Evolutionary conservation across 2,329 filamentous ascomycete species (phyloP).

Genomic region (Sarocladium brachiariae): DNA sequence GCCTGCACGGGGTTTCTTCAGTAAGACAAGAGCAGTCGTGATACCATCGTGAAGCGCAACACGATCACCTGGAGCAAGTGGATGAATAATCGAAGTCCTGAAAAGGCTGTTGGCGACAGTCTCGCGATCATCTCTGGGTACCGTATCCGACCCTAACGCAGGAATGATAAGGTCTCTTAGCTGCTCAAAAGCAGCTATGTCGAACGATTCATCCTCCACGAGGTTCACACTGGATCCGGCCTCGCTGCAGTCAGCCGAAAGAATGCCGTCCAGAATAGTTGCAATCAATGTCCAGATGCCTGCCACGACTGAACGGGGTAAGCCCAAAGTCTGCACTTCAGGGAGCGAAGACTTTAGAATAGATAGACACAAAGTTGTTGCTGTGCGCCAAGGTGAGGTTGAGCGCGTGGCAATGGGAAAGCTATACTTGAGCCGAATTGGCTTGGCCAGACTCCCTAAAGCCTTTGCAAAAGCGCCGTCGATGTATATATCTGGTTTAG

Average conservation of each 20-base stretch:
- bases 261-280: slow-evolving; percentile 59
- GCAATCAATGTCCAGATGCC: slow-evolving; percentile 66
- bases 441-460: slow-evolving; percentile 59
- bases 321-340: slow-evolving; percentile 43
- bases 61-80: slow-evolving; percentile 48
- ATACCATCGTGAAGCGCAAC: slow-evolving; percentile 41
- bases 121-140: slow-evolving; percentile 61
- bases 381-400: slow-evolving; percentile 69
- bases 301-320: slow-evolving; percentile 39
- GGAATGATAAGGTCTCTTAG: slow-evolving; percentile 69
- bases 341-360: slow-evolving; percentile 62
- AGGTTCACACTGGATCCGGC: slow-evolving; percentile 28
- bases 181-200: slow-evolving; percentile 65
- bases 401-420: slow-evolving; percentile 68
- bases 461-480: slow-evolving; percentile 60
- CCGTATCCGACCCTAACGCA: slow-evolving; percentile 55
- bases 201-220: slow-evolving; percentile 68
- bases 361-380: slow-evolving; percentile 62
- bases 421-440: slow-evolving; percentile 73
- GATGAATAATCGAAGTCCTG: slow-evolving; percentile 72
- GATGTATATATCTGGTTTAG: slow-evolving; percentile 60
- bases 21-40: slow-evolving; percentile 43
- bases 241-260: slow-evolving; percentile 53
- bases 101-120: slow-evolving; percentile 73
- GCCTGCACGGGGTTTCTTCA: slow-evolving; percentile 62